Evolutionary conservation across 106 monocot genomes (phyloP).

Genomic region (Cymbidium sinense): DNA sequence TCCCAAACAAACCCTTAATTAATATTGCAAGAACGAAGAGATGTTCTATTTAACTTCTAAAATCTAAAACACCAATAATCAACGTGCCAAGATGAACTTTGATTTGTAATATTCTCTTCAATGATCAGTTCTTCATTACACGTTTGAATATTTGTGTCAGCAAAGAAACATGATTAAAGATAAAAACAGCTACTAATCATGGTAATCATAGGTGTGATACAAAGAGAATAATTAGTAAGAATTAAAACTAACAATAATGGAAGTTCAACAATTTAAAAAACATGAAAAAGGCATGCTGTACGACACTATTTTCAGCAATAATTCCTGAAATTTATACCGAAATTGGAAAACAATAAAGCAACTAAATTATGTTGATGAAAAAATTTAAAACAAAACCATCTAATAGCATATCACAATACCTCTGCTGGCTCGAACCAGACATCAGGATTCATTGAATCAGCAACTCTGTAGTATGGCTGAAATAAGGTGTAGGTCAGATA

Average conservation of each 20-base stretch:
- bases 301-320: not conserved
- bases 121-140: too few relatives aligned
- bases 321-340: not conserved
- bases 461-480: slow-evolving; percentile 88
- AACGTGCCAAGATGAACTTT: too few relatives aligned
- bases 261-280: not conserved
- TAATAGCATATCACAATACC: slow-evolving; percentile 33
- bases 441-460: slow-evolving; percentile 87
- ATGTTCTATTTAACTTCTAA: too few relatives aligned
- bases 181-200: too few relatives aligned
- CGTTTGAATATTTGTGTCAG: too few relatives aligned
- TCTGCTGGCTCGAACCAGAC: slow-evolving; percentile 98
- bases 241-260: not conserved
- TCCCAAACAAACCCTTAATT: too few relatives aligned
- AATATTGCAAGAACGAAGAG: too few relatives aligned
- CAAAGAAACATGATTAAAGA: too few relatives aligned
- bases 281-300: not conserved
- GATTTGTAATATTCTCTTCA: too few relatives aligned
- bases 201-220: not conserved
- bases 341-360: not conserved
- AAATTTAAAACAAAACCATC: not conserved
- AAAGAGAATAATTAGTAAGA: not conserved
- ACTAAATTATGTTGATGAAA: not conserved
- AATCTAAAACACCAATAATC: too few relatives aligned
- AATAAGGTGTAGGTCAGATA: slow-evolving; percentile 6